These are phyloP conservation scores for Lichina pygmaea DNA, from an alignment of 495 filamentous ascomycete species.

Conservation along the genomic window DNA sequence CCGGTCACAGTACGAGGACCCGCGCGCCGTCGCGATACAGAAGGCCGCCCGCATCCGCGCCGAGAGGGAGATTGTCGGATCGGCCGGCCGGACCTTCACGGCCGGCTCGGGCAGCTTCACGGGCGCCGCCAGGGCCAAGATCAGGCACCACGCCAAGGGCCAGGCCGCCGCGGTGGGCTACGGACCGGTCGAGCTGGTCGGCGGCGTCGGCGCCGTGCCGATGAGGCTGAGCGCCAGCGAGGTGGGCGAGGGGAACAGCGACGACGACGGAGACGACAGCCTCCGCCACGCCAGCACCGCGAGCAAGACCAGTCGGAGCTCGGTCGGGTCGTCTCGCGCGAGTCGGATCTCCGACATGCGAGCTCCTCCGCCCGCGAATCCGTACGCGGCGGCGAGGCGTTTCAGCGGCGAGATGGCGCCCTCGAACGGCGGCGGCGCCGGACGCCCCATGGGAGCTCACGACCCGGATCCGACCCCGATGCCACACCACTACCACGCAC, in stretches of 20 bases:
- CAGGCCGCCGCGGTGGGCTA: slow-evolving; percentile 26
- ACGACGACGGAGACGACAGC: slow-evolving; percentile 40
- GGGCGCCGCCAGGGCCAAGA: slow-evolving; percentile 36
- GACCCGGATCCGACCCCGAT: slow-evolving; percentile 23
- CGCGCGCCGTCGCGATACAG: slow-evolving; percentile 51
- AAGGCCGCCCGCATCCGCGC: slow-evolving; percentile 63
- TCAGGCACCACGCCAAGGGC: slow-evolving; percentile 49
- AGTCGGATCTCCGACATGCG: slow-evolving; percentile 21
- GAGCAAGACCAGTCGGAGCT: slow-evolving; percentile 56
- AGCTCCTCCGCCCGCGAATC: slow-evolving; percentile 17
- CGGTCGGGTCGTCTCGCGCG: slow-evolving; percentile 34
- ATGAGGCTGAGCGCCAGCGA: slow-evolving; percentile 82
- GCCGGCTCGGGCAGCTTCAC: slow-evolving; percentile 20
- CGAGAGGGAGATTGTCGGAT: slow-evolving; percentile 40
- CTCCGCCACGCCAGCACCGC: slow-evolving; percentile 34
- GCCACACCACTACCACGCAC: slow-evolving; percentile 10
- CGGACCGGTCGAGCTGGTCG: slow-evolving; percentile 41
- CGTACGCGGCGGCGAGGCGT: slow-evolving; percentile 16
- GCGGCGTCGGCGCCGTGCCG: slow-evolving; percentile 59
- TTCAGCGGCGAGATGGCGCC: slow-evolving; percentile 50
- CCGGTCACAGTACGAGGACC: slow-evolving; percentile 77
- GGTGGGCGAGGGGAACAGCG: slow-evolving; percentile 57
- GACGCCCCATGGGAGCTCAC: slow-evolving; percentile 20
- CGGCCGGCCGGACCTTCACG: slow-evolving; percentile 4
- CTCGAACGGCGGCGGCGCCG: slow-evolving; percentile 16